A percentile compares a stretch with the other conserved stretches of the same genome.
phyloP scores from a whole-genome alignment of 2,329 filamentous ascomycete species.

The Ceratocystis variospora region DNA sequence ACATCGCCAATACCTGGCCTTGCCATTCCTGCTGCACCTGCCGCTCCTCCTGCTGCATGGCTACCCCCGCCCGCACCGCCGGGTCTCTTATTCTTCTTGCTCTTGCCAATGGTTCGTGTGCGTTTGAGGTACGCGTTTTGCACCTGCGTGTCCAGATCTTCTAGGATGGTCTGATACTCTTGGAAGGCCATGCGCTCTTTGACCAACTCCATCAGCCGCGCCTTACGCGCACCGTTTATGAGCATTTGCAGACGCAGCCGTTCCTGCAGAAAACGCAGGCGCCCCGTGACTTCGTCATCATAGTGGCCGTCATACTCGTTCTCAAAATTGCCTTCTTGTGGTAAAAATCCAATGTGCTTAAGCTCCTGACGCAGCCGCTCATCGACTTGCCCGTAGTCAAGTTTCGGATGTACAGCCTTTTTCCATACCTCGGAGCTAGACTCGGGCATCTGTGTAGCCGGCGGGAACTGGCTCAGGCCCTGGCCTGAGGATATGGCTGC shows the following conservation, averaged over 20 bases:
- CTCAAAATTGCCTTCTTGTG: slow-evolving; percentile 41
- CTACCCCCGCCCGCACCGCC: slow-evolving; percentile 62
- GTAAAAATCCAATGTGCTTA: slow-evolving; percentile 76
- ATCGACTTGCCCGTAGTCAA: slow-evolving; percentile 78
- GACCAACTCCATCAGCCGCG: slow-evolving; percentile 71
- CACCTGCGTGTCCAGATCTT: slow-evolving; percentile 89
- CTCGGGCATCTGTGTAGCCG: slow-evolving; percentile 69
- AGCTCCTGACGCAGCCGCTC: slow-evolving; percentile 85
- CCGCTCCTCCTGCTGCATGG: slow-evolving; percentile 43
- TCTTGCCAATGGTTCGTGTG: slow-evolving; percentile 85
- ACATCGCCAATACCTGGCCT: slow-evolving; percentile 79
- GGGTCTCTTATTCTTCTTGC: slow-evolving; percentile 73
- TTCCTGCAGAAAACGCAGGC: slow-evolving; percentile 70
- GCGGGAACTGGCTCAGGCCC: slow-evolving; percentile 33
- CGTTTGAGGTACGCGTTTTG: slow-evolving; percentile 93
- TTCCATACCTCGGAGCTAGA: slow-evolving; percentile 65
- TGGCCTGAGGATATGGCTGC: not conserved
- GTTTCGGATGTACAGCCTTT: slow-evolving; percentile 56
- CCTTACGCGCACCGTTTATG: slow-evolving; percentile 80
- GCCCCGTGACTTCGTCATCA: slow-evolving; percentile 87
- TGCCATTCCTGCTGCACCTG: slow-evolving; percentile 46
- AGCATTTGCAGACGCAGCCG: slow-evolving; percentile 73
- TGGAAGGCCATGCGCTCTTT: slow-evolving; percentile 91
- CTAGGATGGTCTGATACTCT: slow-evolving; percentile 91
- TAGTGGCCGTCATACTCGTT: slow-evolving; percentile 80